Base-by-base conservation (phyloP, 2,329 filamentous ascomycete species). In the Rhinocladiella similis region DNA sequence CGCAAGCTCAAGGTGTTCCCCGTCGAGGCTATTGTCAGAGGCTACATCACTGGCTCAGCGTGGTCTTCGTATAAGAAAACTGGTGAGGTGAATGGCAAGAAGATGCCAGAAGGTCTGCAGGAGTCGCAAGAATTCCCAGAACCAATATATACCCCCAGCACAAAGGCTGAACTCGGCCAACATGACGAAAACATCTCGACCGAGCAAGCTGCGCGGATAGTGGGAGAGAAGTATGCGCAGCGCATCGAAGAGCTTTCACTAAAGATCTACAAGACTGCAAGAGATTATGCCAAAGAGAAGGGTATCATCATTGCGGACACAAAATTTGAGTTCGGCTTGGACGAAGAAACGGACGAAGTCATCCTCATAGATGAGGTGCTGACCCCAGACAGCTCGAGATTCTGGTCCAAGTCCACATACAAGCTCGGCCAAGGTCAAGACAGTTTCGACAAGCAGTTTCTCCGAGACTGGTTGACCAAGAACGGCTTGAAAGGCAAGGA, bases 151-250 rank as follows among this genome's bases (percentile, higher is more conserved):
- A 92, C 90, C 22, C 91, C 91, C 0, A 89, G 84, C 65, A 96
- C 91, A 12, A 96, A 96, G 78, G 91, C 91, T 1, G 86, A 89
- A 66, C 76, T 82, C 29, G 91, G 91, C 22, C 77, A 85, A 63
- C 87, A 94, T 70, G 87, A 96, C 71, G 88, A 93, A 75, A 96
- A 96, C 75, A 96, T 96, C 65, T 83, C 84, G 55, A 88, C 86
- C 0, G 85, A 85, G 52, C 75, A 84, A 67, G 83, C 83, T 5
- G 74, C 73, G 50, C 75, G 80, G 66, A 83, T 91, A 64, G 80
- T 90, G 5, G 87, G 89, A 52, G 78, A 82, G 47, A 77, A 79
- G 46, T 83, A 88, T 66, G 88, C 88, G 5, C 74, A 75, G 20
- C 80, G 78, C 59, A 84, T 93, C 59, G 85, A 89, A 70, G 75